Evolutionary conservation across 2,329 filamentous ascomycete genomes (phyloP), one percentile per base, ranked within the genome.

Genomic region (Cladosporium cucumerinum): DNA sequence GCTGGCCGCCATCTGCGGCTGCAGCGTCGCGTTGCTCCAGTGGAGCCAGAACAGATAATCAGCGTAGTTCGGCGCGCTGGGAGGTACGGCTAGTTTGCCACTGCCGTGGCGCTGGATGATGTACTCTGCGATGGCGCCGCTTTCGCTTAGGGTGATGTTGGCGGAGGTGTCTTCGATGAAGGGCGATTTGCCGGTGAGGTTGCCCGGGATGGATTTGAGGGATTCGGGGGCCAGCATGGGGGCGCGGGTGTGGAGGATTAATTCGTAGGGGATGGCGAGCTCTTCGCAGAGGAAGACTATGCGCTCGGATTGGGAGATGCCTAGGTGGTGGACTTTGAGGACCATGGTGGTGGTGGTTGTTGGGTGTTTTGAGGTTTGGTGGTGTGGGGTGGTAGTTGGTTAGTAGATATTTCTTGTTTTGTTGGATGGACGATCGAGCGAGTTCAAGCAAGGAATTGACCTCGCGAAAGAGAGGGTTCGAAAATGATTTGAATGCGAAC

Each of bases 221-320:
- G 62, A 69, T 11, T 72, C 71, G n/a, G 72, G 69, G 0, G 70
- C 67, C 18, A 76, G 70, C 25, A 73, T 21, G 69, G 85, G 82
- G 26, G 72, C 72, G 54, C 82, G 81, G 49, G 78, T 69, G 76
- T 85, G 79, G 32, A 75, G 73, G 58, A 77, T 76, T 16, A 85
- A 73, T 0, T 77, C 72, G 72, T 89, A 89, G 2, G 79, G 73
- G 60, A 89, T 75, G 52, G 75, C 73, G 25, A 89, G 82, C 72
- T 89, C 87, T 74, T 89, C 87, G 72, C 85, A 84, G 43, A 89
- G 82, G 82, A 85, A 89, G 69, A 83, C 75, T 49, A 89, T 81
- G 39, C 87, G 84, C 72, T 89, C 87, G 23, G 86, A 87, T 72
- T 89, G 86, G 12, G 85, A 86, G 72, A 80, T 68, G 5, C 71